phyloP scores from a whole-genome alignment of 192 early-diverging fungal species.

The Oehlia diaphana region DNA sequence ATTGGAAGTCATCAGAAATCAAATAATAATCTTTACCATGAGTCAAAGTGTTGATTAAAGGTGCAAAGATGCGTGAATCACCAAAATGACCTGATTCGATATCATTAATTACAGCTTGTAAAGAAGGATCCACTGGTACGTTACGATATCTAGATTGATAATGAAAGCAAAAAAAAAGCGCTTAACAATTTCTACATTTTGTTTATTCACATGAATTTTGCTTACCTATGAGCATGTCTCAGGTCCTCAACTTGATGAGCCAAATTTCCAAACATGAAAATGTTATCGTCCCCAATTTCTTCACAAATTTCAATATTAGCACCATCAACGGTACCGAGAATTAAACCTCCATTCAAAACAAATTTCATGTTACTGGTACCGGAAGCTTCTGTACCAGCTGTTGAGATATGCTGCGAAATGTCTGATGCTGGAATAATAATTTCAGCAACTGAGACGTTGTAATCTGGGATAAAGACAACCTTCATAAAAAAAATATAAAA shows the following conservation, averaged over 20 bases:
- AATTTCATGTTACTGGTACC: constrained; percentile 99
- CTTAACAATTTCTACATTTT: not conserved
- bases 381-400: constrained; percentile 97
- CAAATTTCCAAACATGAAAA: constrained; percentile 94
- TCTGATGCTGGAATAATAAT: constrained; percentile 96
- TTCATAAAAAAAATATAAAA: not conserved
- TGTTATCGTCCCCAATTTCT: constrained; percentile 96
- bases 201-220: not conserved
- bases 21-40: constrained; percentile 89
- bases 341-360: constrained; percentile 97
- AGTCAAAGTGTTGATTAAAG: constrained; percentile 76
- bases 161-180: not conserved
- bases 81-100: constrained; percentile 86
- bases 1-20: constrained; percentile 82
- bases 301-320: constrained; percentile 99
- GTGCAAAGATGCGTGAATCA: constrained; percentile 73
- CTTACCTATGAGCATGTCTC: constrained; percentile 80
- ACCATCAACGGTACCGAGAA: constrained; percentile 96
- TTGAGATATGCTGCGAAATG: constrained; percentile 99
- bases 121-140: constrained; percentile 73
- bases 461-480: constrained; percentile 97
- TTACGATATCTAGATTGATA: constrained; percentile 61
- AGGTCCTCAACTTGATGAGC: constrained; percentile 93
- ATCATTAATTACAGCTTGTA: constrained; percentile 77
- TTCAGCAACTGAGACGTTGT: constrained; percentile 97